phyloP scores from a whole-genome alignment of 169 alveolate species.

The Plasmodium relictum region DNA sequence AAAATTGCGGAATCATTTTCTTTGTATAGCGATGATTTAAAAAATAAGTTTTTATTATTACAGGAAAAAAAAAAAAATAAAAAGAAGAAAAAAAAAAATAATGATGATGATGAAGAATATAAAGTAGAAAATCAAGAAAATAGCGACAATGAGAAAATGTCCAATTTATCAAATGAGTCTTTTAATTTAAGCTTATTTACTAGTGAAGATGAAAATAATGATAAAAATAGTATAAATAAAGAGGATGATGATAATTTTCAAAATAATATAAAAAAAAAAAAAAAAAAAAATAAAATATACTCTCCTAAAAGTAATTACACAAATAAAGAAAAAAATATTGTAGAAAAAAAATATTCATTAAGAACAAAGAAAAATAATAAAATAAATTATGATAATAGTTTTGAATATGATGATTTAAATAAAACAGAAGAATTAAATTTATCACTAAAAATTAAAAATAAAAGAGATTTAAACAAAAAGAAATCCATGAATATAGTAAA shows the following conservation, averaged over 20 bases:
- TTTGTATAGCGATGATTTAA: constrained; percentile 47
- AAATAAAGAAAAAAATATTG: background rate
- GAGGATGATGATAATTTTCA: background rate
- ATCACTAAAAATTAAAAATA: too few species aligned
- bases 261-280: background rate
- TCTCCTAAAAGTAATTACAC: background rate
- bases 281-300: background rate
- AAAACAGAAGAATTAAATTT: too few species aligned
- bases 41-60: constrained; percentile 14
- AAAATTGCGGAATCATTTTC: constrained; percentile 64
- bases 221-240: background rate
- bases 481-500: background rate
- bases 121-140: background rate
- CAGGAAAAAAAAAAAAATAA: background rate
- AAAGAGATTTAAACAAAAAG: too few species aligned
- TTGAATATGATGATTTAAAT: background rate
- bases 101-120: background rate
- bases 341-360: constrained; percentile 30
- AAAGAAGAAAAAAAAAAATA: background rate
- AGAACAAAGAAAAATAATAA: constrained; percentile 15
- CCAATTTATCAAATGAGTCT: constrained; percentile 18
- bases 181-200: constrained; percentile 27
- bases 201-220: constrained; percentile 22
- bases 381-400: constrained; percentile 9
- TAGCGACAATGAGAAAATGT: background rate